Percentiles rank a stretch among this genome's conserved stretches.
These are phyloP conservation scores for Fusarium paranaense DNA, from an alignment of 2,329 filamentous ascomycete species.

Conservation along the genomic window DNA sequence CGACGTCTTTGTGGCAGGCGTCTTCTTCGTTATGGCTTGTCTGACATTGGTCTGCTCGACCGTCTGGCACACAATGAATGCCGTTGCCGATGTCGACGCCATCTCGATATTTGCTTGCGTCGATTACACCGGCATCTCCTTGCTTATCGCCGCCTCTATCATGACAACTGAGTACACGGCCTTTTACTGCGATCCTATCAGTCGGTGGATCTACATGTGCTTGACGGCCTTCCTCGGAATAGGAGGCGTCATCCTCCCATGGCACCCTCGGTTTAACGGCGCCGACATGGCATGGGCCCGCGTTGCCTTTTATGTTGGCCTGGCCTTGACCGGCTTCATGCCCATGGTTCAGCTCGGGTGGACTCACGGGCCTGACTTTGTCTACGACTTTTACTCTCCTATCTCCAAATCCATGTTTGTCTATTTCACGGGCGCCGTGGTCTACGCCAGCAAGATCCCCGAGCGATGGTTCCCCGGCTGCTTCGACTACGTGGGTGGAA, in stretches of 20 bases:
- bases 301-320: conserved; percentile 89
- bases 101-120: conserved; percentile 97
- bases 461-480: conserved; percentile 92
- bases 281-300: conserved; percentile 92
- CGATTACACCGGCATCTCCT: conserved; percentile 96
- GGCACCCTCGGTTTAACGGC: conserved; percentile 95
- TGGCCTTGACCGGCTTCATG: conserved; percentile 89
- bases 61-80: conserved; percentile 99
- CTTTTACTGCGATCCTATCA: conserved; percentile 95
- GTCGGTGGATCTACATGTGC: conserved; percentile 86
- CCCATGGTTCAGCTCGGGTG: conserved; percentile 86
- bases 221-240: conserved; percentile 85
- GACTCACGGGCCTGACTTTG: conserved; percentile 82
- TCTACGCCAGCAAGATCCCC: conserved; percentile 93
- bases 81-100: conserved; percentile 87
- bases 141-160: conserved; percentile 95
- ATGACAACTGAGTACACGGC: conserved; percentile 99
- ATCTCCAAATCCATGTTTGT: conserved; percentile 88
- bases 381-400: conserved; percentile 89
- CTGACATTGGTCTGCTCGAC: conserved; percentile 95
- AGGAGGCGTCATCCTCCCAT: conserved; percentile 90
- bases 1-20: conserved; percentile 89
- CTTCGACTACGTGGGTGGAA: conserved; percentile 95
- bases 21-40: conserved; percentile 96
- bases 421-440: conserved; percentile 83